These are phyloP conservation scores for Raddia guianensis DNA, from an alignment of 176 grass and related monocot genomes.

Conservation along the genomic window DNA sequence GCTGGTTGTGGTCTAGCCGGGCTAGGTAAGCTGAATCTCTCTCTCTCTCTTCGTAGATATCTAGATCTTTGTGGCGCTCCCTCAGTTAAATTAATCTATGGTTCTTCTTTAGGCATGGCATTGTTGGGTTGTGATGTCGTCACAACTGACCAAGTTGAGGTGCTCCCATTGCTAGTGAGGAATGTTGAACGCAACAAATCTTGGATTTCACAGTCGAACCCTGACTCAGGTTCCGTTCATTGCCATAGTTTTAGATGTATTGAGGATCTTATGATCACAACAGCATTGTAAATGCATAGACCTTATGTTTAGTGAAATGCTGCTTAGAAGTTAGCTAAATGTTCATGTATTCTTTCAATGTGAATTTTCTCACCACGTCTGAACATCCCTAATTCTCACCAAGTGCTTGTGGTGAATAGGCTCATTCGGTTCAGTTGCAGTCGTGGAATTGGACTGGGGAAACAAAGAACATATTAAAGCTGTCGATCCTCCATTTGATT, in stretches of 20 bases:
- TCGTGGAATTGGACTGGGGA: conserved; percentile 90
- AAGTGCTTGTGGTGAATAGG: conserved; percentile 39
- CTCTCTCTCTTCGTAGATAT: neutral
- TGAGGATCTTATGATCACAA: neutral
- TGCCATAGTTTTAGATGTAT: neutral
- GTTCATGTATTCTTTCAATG: neutral
- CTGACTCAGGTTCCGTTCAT: conserved; percentile 68
- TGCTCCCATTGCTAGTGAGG: conserved; percentile 86
- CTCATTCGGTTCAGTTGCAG: conserved; percentile 64
- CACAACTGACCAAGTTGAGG: conserved; percentile 85
- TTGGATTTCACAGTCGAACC: conserved; percentile 69
- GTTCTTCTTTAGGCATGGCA: conserved; percentile 74
- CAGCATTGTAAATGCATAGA: neutral
- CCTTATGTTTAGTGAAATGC: neutral
- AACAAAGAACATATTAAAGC: conserved; percentile 78
- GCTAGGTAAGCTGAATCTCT: conserved; percentile 52
- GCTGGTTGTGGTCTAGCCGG: conserved; percentile 95
- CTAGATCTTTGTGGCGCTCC: neutral
- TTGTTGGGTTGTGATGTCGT: conserved; percentile 81
- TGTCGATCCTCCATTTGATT: conserved; percentile 90
- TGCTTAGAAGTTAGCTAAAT: neutral
- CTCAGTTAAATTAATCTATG: neutral
- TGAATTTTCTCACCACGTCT: neutral
- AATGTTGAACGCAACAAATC: conserved; percentile 87
- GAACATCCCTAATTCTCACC: conserved; percentile 9